These are phyloP conservation scores for Digitaria exilis DNA, from an alignment of 202 grass and related monocot species.

Conservation along the genomic window DNA sequence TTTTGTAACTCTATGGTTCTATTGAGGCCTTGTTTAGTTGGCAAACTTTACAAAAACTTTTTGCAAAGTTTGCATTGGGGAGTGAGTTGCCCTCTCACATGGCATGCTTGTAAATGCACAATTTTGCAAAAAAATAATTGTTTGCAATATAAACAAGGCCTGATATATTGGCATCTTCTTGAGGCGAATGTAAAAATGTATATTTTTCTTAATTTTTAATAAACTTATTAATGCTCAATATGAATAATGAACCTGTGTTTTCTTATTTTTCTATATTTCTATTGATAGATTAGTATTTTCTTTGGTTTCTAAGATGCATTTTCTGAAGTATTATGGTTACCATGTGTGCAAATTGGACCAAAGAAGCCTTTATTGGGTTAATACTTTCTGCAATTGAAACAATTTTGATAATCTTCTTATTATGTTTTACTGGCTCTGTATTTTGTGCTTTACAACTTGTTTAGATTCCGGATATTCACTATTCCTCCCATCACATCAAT, in stretches of 20 bases:
- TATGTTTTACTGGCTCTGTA: background rate
- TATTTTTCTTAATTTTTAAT: background rate
- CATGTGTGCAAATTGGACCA: background rate
- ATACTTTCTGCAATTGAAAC: background rate
- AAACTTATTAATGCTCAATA: background rate
- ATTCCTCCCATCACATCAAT: too few relatives aligned
- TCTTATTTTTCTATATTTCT: background rate
- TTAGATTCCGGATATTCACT: too few relatives aligned
- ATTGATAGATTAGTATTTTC: background rate
- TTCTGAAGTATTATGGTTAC: background rate
- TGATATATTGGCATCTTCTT: background rate
- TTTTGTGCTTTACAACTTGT: too few relatives aligned
- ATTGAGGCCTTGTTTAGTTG: too few relatives aligned
- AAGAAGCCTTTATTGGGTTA: background rate
- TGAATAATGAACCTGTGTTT: background rate
- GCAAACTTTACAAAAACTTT: too few relatives aligned
- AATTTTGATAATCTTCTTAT: constrained; percentile 2
- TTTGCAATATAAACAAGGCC: too few relatives aligned
- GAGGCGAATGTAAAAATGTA: background rate
- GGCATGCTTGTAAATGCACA: too few relatives aligned
- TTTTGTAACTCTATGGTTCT: background rate
- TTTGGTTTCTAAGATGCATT: background rate
- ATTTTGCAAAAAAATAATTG: too few relatives aligned
- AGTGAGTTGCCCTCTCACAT: too few relatives aligned
- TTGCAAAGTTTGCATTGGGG: too few relatives aligned